Base-by-base conservation (phyloP, 306 rosid genomes). In the Mimosa pudica region DNA sequence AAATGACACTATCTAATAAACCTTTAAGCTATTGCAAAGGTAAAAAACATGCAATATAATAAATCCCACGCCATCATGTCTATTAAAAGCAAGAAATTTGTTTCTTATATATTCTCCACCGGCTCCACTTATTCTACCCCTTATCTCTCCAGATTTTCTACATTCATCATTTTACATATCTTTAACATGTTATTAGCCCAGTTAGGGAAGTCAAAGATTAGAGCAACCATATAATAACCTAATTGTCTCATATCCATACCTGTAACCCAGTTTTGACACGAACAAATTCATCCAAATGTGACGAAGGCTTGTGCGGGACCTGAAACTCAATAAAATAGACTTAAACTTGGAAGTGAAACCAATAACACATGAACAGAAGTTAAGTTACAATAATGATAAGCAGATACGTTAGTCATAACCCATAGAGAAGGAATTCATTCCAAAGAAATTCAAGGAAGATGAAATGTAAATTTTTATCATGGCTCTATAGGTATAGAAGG, bases 241-340 rank as follows among this genome's bases (percentile, higher is more conserved):
- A 68, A 17, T 47, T 24, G 54, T 75, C 73, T 70, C 52, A 52
- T 60, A 48, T 58, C 58, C 82, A 49, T 86, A 93, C 98, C 97
- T 93, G 98, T 83, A 93, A 79, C 66, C 98, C 94, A 63, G 89
- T 93, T 88, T 87, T 84, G 83, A 93, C 66, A 60, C 97, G 93
- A 82, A 93, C 89, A 81, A 93, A 93, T 82, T 90, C 94, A 63
- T 84, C 87, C 89, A 91, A 83, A 87, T 93, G 89, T 73, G 30
- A 52, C 10, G 97, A 93, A 80, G 77, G 87, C 74, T 87, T 86
- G 70, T 93, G 83, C 2, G 94, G 92, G 45, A 93, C 94, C 98
- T 93, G 91, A 78, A 80, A 55, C 81, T 81, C 42, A 71, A 79
- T 46, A 76, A 74, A 72, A 85, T 60, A 74, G 10, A 77, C 62